Percentiles rank a stretch among this genome's conserved stretches.
These are phyloP conservation scores for Hawksworthiomyces lignivorus DNA, from an alignment of 2,329 filamentous ascomycete genomes.

Conservation along the genomic window DNA sequence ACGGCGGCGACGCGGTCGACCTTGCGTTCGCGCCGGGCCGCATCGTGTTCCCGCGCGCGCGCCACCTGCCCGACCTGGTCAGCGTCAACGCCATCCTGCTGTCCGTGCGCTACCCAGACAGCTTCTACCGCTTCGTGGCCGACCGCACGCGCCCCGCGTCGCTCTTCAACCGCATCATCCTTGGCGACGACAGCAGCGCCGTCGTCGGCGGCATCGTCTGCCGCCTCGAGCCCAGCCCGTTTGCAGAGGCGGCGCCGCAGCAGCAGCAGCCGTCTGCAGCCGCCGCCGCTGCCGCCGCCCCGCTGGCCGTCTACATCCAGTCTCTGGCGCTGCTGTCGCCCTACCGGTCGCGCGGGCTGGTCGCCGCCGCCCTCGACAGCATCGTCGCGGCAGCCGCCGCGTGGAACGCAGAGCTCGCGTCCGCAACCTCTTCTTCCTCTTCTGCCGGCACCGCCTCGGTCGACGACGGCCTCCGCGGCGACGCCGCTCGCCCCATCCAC, in stretches of 20 bases:
- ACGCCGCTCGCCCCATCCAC: conserved; percentile 24
- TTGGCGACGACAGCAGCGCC: conserved; percentile 36
- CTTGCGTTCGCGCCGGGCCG: conserved; percentile 11
- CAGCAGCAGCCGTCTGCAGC: not conserved
- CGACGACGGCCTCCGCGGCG: not conserved
- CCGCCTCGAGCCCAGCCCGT: conserved; percentile 42
- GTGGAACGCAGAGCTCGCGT: conserved; percentile 20
- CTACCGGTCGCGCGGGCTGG: conserved; percentile 53
- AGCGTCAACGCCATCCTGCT: conserved; percentile 60
- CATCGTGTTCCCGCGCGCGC: conserved; percentile 22
- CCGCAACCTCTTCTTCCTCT: conserved; percentile 18
- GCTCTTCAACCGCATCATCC: conserved; percentile 53
- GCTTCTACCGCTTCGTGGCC: conserved; percentile 51
- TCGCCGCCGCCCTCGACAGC: conserved; percentile 47
- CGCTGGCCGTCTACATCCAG: conserved; percentile 55
- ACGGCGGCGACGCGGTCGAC: conserved; percentile 9
- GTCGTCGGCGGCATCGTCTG: conserved; percentile 56
- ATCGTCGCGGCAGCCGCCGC: conserved; percentile 35
- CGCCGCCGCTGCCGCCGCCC: conserved; percentile 19
- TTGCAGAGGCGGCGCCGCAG: not conserved
- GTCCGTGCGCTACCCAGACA: conserved; percentile 55
- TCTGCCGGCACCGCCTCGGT: conserved; percentile 3
- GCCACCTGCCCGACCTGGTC: conserved; percentile 50
- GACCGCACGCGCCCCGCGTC: conserved; percentile 37
- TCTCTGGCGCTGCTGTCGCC: conserved; percentile 56